Conservation (phyloP, 2,329 filamentous ascomycete genomes). For the Microsporum audouinii region DNA sequence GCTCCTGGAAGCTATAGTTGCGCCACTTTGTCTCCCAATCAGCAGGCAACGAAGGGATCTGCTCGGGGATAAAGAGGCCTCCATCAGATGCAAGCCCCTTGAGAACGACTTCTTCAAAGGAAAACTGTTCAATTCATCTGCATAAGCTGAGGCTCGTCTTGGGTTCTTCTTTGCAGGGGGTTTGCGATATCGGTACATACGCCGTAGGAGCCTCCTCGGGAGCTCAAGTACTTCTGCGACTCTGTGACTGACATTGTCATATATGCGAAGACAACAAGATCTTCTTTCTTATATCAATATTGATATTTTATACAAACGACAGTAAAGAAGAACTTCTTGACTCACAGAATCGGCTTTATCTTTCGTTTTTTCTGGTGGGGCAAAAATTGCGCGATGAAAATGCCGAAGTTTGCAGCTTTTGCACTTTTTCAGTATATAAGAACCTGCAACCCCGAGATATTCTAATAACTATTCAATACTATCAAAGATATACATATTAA, state of each 20-base stretch:
- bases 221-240: conserved; percentile 53
- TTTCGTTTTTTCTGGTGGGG: not conserved
- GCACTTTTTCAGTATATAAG: not conserved
- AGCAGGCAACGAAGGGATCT: conserved; percentile 54
- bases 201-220: conserved; percentile 51
- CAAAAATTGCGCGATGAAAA: not conserved
- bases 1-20: conserved; percentile 63
- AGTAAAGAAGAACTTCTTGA: not conserved
- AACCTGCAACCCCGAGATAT: not conserved
- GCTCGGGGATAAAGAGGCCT: conserved; percentile 79
- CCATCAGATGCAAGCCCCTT: conserved; percentile 80
- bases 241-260: conserved; percentile 14
- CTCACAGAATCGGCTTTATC: not conserved
- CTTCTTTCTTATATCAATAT: not conserved
- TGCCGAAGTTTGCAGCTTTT: conserved; percentile 1
- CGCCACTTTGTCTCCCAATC: conserved; percentile 63
- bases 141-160: not conserved
- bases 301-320: not conserved
- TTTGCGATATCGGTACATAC: conserved; percentile 31
- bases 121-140: conserved; percentile 38
- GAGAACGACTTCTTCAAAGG: conserved; percentile 82
- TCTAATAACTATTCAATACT: not conserved
- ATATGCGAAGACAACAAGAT: not conserved
- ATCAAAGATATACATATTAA: not conserved
- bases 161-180: not conserved